Conservation (phyloP, 2,329 filamentous ascomycete genomes). For the Fulvia fulva region DNA sequence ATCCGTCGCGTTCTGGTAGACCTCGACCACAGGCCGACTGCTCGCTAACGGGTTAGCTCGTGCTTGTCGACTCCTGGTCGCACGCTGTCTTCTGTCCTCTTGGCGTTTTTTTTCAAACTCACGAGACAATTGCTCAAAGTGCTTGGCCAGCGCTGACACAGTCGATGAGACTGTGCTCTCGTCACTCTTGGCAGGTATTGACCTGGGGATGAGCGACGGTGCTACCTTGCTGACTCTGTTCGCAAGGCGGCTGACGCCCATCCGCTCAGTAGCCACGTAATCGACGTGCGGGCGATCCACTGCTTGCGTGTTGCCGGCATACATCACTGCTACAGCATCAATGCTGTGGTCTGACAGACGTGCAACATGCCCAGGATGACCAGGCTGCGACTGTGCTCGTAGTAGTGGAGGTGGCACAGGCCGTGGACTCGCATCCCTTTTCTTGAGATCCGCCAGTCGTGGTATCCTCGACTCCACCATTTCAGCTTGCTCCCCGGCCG, state of each 20-base stretch:
- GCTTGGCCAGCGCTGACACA: conserved; percentile 87
- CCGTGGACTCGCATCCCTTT: conserved; percentile 34
- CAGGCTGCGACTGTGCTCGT: conserved; percentile 51
- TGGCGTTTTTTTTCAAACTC: conserved; percentile 95
- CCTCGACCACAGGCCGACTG: conserved; percentile 92
- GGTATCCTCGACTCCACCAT: conserved; percentile 34
- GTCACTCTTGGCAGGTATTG: conserved; percentile 66
- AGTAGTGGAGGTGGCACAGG: conserved; percentile 43
- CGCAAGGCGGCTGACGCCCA: conserved; percentile 33
- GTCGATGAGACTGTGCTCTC: conserved; percentile 52
- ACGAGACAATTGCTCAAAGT: conserved; percentile 93
- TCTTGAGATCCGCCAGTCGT: conserved; percentile 30
- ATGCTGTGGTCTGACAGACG: conserved; percentile 10
- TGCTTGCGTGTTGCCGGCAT: not conserved
- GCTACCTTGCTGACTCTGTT: conserved; percentile 53
- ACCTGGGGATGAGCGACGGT: conserved; percentile 80
- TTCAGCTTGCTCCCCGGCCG: conserved; percentile 20
- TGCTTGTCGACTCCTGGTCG: conserved; percentile 70
- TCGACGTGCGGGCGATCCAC: conserved; percentile 42
- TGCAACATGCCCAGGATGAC: conserved; percentile 23
- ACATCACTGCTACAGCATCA: not conserved
- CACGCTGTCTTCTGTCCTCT: conserved; percentile 75
- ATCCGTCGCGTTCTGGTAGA: conserved; percentile 90
- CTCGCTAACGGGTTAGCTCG: conserved; percentile 84
- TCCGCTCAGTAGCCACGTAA: conserved; percentile 68